These are phyloP conservation scores for Pisolithus tinctorius DNA, from an alignment of 768 basidiomycete genomes.

Conservation along the genomic window DNA sequence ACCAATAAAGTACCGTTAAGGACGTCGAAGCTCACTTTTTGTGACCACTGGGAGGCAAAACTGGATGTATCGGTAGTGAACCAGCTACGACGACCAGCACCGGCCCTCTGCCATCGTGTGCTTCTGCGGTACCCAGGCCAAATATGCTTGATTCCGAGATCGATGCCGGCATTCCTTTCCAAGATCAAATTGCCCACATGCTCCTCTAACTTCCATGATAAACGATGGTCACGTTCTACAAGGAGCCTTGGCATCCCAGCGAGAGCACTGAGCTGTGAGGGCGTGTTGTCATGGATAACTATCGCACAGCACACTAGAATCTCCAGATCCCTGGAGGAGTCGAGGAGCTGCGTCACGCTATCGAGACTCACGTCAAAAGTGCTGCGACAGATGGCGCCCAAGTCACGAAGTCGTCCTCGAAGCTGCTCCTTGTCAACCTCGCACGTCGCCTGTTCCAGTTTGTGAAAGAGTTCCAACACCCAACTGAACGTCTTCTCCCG, in stretches of 20 bases:
- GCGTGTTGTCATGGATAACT: background rate
- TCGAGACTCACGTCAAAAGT: background rate
- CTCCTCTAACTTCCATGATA: background rate
- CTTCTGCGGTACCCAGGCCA: background rate
- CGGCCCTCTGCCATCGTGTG: too few relatives aligned
- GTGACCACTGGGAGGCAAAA: slow-evolving; percentile 8
- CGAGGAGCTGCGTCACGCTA: background rate
- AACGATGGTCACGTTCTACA: background rate
- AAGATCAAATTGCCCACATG: background rate
- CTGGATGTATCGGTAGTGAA: slow-evolving; percentile 5
- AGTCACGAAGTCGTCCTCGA: slow-evolving; percentile 1
- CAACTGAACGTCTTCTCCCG: slow-evolving; percentile 25
- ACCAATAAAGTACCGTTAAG: slow-evolving; percentile 23
- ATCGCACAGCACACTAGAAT: background rate
- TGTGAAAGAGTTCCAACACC: slow-evolving; percentile 22
- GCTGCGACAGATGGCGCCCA: slow-evolving; percentile 3
- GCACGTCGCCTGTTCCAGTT: slow-evolving; percentile 4
- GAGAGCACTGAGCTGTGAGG: background rate
- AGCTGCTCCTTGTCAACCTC: background rate
- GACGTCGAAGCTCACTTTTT: slow-evolving; percentile 16
- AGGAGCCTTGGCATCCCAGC: background rate
- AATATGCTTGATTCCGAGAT: too few relatives aligned
- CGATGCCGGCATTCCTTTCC: background rate
- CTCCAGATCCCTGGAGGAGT: background rate
- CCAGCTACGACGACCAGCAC: too few relatives aligned